Evolutionary conservation across 2,329 filamentous ascomycete genomes (phyloP), one percentile per base, ranked within the genome.

Genomic region (Microascus cirrosus): DNA sequence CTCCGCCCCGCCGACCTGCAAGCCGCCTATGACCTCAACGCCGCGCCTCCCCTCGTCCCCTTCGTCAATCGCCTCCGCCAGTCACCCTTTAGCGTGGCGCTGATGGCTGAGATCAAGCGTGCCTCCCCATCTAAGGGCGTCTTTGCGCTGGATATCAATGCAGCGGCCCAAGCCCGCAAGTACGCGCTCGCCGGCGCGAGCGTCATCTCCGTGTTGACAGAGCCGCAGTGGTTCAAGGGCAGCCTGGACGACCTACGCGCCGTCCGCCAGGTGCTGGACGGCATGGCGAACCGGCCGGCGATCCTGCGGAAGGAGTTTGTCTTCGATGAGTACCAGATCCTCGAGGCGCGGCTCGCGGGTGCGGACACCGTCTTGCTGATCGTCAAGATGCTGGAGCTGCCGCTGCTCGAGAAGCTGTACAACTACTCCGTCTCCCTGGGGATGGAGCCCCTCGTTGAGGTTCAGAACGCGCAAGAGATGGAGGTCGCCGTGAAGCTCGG

Each of bases 171-270:
- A 71, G 94, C 95, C 50, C 85, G 86, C 62, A 90, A 87, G 63
- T 99, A 99, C 70, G 94, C 95, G 11, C 80, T 94, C 56, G 92
- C 94, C 7, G 95, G 94, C 15, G 94, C 94, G 54, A 97, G 93
- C 69, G 90, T 95, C 45, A 99, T 99, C 63, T 97, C 94, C 1
- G 94, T 99, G n/a, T 81, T 99, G 53, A 99, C 94, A 0, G 94
- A 99, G 72, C 94, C 95, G 0, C 89, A 97, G 68, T 99, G 94
- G 94, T 99, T 99, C 78, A 97, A 96, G 74, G 94, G 94, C 54
- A 95, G 88, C 71, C 92, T 99, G 60, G 93, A 99, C 59, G 94
- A 99, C 69, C 75, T 99, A 57, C 84, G 89, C 60, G 84, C 87
- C 36, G 94, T 97, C 34, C 84, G 94, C 52, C 89, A 93, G 70